Percentiles rank a stretch among this genome's conserved stretches.
These are phyloP conservation scores for Teunomyces atbi DNA, from an alignment of 805 yeast genomes.

Conservation along the genomic window DNA sequence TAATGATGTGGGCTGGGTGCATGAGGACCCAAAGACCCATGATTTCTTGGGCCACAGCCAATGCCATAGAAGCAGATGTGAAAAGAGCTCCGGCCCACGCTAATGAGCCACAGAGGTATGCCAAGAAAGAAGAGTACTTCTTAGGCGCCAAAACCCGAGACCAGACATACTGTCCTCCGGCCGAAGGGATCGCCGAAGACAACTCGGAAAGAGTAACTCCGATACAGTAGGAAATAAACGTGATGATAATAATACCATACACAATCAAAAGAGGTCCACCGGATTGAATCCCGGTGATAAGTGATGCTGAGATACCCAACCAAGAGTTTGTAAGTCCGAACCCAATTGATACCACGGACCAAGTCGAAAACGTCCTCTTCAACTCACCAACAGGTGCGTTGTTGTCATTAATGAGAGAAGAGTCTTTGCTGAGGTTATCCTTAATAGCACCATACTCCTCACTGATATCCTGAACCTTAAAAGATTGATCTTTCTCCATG, in stretches of 20 bases:
- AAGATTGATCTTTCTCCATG: not conserved
- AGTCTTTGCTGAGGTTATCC: not conserved
- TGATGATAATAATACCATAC: slow-evolving; percentile 40
- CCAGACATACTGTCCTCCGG: slow-evolving; percentile 47
- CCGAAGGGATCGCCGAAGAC: slow-evolving; percentile 39
- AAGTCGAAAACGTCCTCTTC: slow-evolving; percentile 37
- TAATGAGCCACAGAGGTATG: slow-evolving; percentile 39
- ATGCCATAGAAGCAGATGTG: slow-evolving; percentile 40
- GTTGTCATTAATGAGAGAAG: not conserved
- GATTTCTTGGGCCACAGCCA: slow-evolving; percentile 32
- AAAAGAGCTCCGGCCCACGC: slow-evolving; percentile 45
- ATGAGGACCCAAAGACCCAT: slow-evolving; percentile 38
- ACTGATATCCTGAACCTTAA: not conserved
- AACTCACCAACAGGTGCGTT: slow-evolving; percentile 17
- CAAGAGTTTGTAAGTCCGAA: slow-evolving; percentile 44
- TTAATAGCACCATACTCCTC: not conserved
- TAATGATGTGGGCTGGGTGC: slow-evolving; percentile 32
- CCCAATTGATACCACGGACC: slow-evolving; percentile 40
- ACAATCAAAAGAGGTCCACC: slow-evolving; percentile 43
- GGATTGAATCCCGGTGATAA: slow-evolving; percentile 40
- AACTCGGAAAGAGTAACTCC: slow-evolving; percentile 40
- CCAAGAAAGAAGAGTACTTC: slow-evolving; percentile 35
- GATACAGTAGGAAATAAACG: slow-evolving; percentile 33
- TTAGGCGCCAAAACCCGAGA: slow-evolving; percentile 39
- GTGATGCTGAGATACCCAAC: slow-evolving; percentile 42